phyloP scores from a whole-genome alignment of 805 yeast species.

The Nakazawaea sp. region DNA sequence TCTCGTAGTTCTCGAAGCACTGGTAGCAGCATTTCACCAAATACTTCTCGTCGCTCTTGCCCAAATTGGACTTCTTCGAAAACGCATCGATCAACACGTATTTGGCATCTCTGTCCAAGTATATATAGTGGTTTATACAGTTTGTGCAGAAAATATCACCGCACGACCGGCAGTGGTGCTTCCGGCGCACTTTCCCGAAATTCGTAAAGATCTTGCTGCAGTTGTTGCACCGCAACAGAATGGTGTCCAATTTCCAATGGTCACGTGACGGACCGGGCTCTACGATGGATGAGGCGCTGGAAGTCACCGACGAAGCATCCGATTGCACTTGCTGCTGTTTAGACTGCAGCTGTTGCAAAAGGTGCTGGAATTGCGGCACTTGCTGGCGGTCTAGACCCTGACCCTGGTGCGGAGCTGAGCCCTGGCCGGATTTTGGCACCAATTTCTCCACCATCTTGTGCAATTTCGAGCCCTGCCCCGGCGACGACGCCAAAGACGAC shows the following conservation, averaged over 20 bases:
- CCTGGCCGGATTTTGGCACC: too few relatives aligned
- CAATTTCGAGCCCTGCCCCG: constrained; percentile 6
- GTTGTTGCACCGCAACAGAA: constrained; percentile 55
- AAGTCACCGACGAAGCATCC: constrained; percentile 8
- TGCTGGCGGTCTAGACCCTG: neutral
- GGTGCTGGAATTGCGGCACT: neutral
- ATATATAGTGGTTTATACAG: constrained; percentile 27
- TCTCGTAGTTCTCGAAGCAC: constrained; percentile 28
- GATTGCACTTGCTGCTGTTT: constrained; percentile 2
- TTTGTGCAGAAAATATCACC: constrained; percentile 34
- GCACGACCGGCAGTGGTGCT: constrained; percentile 33
- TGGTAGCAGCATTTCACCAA: constrained; percentile 26
- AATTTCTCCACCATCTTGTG: constrained; percentile 2
- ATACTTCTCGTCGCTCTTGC: constrained; percentile 17
- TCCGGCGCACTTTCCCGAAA: constrained; percentile 58
- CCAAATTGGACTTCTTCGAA: constrained; percentile 7
- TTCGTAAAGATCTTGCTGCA: constrained; percentile 66
- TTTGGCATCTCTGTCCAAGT: constrained; percentile 26
- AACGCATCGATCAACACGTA: constrained; percentile 23
- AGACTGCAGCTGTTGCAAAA: neutral
- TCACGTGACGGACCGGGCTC: constrained; percentile 39
- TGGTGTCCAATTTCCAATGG: constrained; percentile 73
- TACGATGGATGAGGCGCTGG: constrained; percentile 1
- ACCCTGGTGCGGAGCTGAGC: neutral
- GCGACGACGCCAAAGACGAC: constrained; percentile 13